phyloP scores from a whole-genome alignment of 108 stramenopile genomes.

The Phaeodactylum tricornutum region DNA sequence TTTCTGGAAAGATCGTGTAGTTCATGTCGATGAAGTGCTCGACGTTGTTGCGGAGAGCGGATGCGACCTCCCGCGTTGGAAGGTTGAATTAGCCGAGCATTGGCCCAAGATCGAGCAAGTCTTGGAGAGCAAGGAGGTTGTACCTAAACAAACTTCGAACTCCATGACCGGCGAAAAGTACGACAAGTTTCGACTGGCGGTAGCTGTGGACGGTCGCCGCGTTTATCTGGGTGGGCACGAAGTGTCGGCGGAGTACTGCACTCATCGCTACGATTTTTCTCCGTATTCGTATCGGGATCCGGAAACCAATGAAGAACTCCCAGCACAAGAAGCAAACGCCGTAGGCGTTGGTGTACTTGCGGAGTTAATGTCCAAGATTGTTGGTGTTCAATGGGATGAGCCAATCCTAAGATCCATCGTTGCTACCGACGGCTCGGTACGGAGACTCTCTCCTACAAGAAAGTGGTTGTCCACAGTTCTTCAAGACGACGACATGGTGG shows the following conservation, averaged over 20 bases:
- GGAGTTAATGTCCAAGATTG: conserved; percentile 71
- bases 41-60: conserved; percentile 10
- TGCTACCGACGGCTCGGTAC: conserved; percentile 28
- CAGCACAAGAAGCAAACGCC: conserved; percentile 38
- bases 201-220: conserved; percentile 31
- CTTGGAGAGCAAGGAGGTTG: conserved; percentile 43
- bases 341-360: conserved; percentile 35
- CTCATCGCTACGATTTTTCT: conserved; percentile 36
- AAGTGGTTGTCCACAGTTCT: conserved; percentile 55
- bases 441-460: conserved; percentile 38
- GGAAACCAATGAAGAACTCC: conserved; percentile 18
- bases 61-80: conserved; percentile 53
- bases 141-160: conserved; percentile 60
- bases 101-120: conserved; percentile 46
- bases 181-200: conserved; percentile 58
- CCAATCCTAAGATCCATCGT: conserved; percentile 37
- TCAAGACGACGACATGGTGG: conserved; percentile 76
- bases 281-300: conserved; percentile 29
- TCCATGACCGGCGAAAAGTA: conserved; percentile 53
- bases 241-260: conserved; percentile 34
- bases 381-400: conserved; percentile 49
- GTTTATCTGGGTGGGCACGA: conserved; percentile 62
- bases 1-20: conserved; percentile 46
- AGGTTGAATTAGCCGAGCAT: conserved; percentile 37
- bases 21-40: conserved; percentile 50